Base-by-base conservation (phyloP, 139 green algal genomes). In the Chlorella sp. region DNA sequence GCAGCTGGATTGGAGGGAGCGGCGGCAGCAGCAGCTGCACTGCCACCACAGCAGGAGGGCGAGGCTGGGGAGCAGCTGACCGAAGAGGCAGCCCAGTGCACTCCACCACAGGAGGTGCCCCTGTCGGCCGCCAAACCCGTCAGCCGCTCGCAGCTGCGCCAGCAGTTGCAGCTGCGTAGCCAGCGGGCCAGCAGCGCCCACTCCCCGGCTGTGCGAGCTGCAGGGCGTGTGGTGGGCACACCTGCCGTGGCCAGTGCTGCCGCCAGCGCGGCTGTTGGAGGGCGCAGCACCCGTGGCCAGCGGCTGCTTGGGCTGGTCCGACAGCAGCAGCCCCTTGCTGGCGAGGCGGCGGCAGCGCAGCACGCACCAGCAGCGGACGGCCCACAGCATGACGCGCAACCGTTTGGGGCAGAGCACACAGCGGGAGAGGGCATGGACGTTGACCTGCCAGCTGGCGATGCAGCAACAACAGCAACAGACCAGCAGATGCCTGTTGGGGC, bases 121-220 rank as follows among this genome's bases (percentile, higher is more conserved):
- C 72, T 78, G 72, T 78, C 72, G 22, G 72, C 72, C 14, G 14
- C 43, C 43, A 78, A 78, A 32, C 72, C 43, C 3, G 26, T 78
- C 72, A 78, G 43, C 72, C 72, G 72, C 28, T 41, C 72, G 11
- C 72, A 78, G 72, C 72, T 78, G 72, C 72, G 72, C 11, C 72
- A 78, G 72, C 72, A 78, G 72, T 44, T 78, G 72, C 51, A 60
- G 51, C 44, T 78, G 72, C 72, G 56, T 13, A 78, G 72, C 43
- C 72, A 60, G 72, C 43, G 72, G 30, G 26, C 44, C 2, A 30
- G 72, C 43, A 40, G 43, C 28, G 13, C 43, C 3, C 28, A 14
- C 14, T 60, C 43, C 9, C 72, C 43, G 3, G 72, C 43, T 30
- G 26, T 78, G 72, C 72, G 72, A 13, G 9, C 28, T 17, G 43